Evolutionary conservation across 768 basidiomycete species (phyloP), one percentile per base, ranked within the genome.

Genomic region (Pulveroboletus sp.): DNA sequence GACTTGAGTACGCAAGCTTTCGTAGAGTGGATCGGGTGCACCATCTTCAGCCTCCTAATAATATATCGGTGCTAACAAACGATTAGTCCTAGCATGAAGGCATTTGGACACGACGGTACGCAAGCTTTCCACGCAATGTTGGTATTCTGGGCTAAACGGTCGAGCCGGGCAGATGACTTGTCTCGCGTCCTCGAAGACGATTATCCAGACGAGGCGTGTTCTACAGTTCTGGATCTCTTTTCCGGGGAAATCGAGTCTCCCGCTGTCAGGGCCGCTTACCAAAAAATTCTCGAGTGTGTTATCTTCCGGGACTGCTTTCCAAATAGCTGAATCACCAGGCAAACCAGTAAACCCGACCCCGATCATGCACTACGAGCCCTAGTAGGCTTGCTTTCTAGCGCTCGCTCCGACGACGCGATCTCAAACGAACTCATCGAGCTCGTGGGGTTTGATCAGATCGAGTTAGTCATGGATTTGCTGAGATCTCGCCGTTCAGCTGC

Each of bases 391-490:
- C 68, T 89, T 14, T 74, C 76, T 2, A 81, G 80, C 6, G 55
- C 69, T 20, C 73, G 71, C 32, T 69, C 73, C 6, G 76, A 86
- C 55, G 89, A 93, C 26, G 81, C 79, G 19, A 86, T 96, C 26
- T 87, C 90, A 23, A 79, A 71, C 23, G 86, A 90, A 56, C 64
- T 97, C 10, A 80, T 78, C 8, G 93, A 96, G 51, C 71, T 89
- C 10, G 64, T 94, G 40, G 95, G 93, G 3, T 90, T 85, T 63
- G 89, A 95, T 43, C 79, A 86, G 16, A 81, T 97, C 41, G 89
- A 90, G 23, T 71, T 93, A 29, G 81, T 86, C 8, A 79, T 78
- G 69, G 79, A 87, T 35, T 76, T 96, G 23, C 66, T 96, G 2
- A 62, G 72, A 16, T 74, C 81, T 26, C 81, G 93, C 19, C 53